A percentile compares a stretch with the other conserved stretches of the same genome.
These are phyloP conservation scores for Rubus parviflorus DNA, from an alignment of 306 rosid genomes.

Conservation along the genomic window DNA sequence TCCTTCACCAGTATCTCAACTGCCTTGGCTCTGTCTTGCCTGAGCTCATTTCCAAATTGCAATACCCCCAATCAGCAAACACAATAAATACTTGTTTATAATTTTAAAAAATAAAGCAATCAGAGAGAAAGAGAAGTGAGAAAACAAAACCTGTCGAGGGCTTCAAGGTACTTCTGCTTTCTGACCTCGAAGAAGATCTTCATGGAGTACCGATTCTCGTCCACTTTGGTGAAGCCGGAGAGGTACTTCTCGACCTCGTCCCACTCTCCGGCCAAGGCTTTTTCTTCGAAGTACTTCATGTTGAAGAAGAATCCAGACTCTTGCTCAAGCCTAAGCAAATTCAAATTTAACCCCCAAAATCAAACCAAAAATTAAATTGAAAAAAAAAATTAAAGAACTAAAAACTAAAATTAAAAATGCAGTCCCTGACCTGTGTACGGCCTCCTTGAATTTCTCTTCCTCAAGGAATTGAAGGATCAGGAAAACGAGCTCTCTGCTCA, in stretches of 20 bases:
- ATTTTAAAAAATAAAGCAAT: neutral
- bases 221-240: slow-evolving; percentile 31
- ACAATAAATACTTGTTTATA: neutral
- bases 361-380: neutral
- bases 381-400: neutral
- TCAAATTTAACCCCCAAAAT: neutral
- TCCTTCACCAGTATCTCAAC: slow-evolving; percentile 33
- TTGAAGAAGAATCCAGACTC: slow-evolving; percentile 30
- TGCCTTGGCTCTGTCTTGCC: slow-evolving; percentile 27
- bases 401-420: neutral
- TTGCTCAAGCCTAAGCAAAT: slow-evolving; percentile 17
- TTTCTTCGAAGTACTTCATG: slow-evolving; percentile 31
- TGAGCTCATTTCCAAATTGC: slow-evolving; percentile 11
- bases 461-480: slow-evolving; percentile 28
- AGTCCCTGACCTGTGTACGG: slow-evolving; percentile 18
- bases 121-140: neutral
- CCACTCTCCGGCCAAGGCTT: slow-evolving; percentile 27
- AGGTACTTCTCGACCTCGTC: slow-evolving; percentile 30
- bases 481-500: slow-evolving; percentile 31
- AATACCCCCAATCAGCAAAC: neutral
- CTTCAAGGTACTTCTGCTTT: slow-evolving; percentile 34
- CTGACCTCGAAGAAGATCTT: slow-evolving; percentile 34
- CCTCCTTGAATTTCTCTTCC: slow-evolving; percentile 32
- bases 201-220: slow-evolving; percentile 31
- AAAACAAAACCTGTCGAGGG: slow-evolving; percentile 13